Base-by-base conservation (phyloP, 345 rosid genomes). In the Eutrema heterophyllum region DNA sequence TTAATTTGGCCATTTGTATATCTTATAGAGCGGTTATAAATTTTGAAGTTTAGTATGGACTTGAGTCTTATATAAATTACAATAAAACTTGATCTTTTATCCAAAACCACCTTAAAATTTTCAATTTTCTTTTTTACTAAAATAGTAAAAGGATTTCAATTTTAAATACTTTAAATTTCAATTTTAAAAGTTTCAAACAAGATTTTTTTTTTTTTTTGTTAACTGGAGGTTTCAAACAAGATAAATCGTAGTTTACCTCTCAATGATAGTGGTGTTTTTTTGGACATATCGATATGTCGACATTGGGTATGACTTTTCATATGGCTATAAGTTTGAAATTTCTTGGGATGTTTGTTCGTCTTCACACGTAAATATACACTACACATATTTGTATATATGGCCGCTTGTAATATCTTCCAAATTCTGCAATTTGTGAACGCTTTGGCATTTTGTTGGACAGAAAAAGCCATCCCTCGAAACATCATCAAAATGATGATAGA, bases 301-400 rank as follows among this genome's bases (percentile, higher is more conserved):
- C 53, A 32, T 18, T 57, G 53, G 43, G 46, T 49, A 30, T 11
- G 73, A 59, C 43, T 67, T 74, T 41, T 41, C 71, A 59, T 59
- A 67, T 67, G 26, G 21, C 36, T 49, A 49, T 32, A 51, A 60
- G n/a, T 59, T 67, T 75, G 73, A 75, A 75, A 67, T 15, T 75
- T 75, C 64, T 33, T 60, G 35, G 36, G 67, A 67, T 57, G 16
- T 30, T 48, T 39, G 16, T 46, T 35, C 39, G 77, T 64, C 64
- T 35, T 46, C 67, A 66, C 72, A 66, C 52, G 67, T 51, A 57
- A 15, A 2, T 38, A 53, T 29, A 62, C 40, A 29, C 7, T 27
- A 62, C 56, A 73, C 48, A 64, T 39, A 32, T 13, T 18, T 63
- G 70, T 52, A 41, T 30, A 32, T 38, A 6, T 64, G 43, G 15